phyloP scores from a whole-genome alignment of 768 basidiomycete genomes.

The Solioccasus polychromus region DNA sequence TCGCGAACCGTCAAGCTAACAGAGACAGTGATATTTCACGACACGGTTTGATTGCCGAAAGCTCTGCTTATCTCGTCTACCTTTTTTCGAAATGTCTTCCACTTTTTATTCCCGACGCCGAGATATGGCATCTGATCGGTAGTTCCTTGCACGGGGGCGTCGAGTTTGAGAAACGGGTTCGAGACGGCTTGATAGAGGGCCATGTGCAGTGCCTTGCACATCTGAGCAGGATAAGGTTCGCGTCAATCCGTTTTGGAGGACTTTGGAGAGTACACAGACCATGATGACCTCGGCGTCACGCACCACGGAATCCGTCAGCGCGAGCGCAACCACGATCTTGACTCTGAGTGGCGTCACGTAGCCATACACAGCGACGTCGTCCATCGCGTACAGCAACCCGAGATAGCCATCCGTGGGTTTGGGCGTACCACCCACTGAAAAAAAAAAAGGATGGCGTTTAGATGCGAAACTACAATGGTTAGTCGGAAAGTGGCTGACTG shows the following conservation, averaged over 20 bases:
- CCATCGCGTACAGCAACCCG: constrained; percentile 85
- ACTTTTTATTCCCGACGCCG: constrained; percentile 59
- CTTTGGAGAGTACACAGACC: constrained; percentile 46
- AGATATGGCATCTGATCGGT: constrained; percentile 55
- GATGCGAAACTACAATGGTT: too few relatives aligned
- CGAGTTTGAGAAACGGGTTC: constrained; percentile 82
- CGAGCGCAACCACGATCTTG: constrained; percentile 81
- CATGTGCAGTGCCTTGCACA: constrained; percentile 87
- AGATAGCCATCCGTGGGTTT: constrained; percentile 80
- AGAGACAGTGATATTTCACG: constrained; percentile 9
- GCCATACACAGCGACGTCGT: constrained; percentile 90
- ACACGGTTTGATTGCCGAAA: constrained; percentile 41
- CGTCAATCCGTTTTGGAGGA: too few relatives aligned
- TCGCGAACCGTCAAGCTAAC: constrained; percentile 19
- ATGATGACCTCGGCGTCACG: constrained; percentile 75
- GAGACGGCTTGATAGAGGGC: constrained; percentile 81
- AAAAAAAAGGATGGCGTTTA: not conserved
- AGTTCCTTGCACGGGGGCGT: constrained; percentile 45
- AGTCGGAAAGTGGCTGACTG: constrained; percentile 46
- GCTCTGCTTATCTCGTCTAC: constrained; percentile 75
- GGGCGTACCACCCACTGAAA: constrained; percentile 35
- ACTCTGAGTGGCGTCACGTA: constrained; percentile 86
- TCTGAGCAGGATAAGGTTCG: too few relatives aligned
- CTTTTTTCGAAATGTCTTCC: constrained; percentile 64
- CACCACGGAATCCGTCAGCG: constrained; percentile 77